Base-by-base conservation (phyloP, 2,329 filamentous ascomycete genomes). In the Fusarium euwallaceae region DNA sequence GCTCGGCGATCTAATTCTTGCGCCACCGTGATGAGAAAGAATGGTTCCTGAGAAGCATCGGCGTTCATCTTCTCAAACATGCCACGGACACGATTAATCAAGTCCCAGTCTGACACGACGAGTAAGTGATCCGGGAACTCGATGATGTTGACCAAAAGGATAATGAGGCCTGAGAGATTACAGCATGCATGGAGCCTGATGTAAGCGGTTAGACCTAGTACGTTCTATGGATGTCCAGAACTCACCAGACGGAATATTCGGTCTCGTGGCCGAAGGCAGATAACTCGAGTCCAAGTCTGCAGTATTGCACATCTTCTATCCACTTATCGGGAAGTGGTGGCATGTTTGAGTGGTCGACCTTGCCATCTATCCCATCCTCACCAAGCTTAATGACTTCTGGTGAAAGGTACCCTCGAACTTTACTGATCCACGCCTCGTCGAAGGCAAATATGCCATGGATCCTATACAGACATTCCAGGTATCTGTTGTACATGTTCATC, bases 101-200 rank as follows among this genome's bases (percentile, higher is more conserved):
- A 58, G 37, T 37, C 59, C 53, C 55, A 60, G n/a, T 67, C 64
- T 2, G 62, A 55, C 60, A 45, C 51, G 2, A 70, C 37, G 11
- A 32, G n/a, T 1, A 32, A 14, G 2, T 70, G 70, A 5, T 61
- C 45, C 0, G 67, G 70, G 17, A 67, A 70, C 64, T 70, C 67
- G 17, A 72, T 72, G 34, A 67, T 72, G 20, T 67, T 70, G 34
- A 70, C 70, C 20, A 72, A 27, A 20, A 72, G 43, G 17, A 67
- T 41, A 60, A 72, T 67, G 8, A 72, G 20, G 5, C 63, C 22
- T 10, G 70, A 72, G 41, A 70, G 29, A 51, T 60, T 67, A 20
- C 67, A 70, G 32, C 67, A 70, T n/a, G 60, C 64, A 34, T 72
- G 51, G 12, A 67, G 60, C 65, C 65, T 67, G 11, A 16, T 20